Percentiles rank a stretch among this genome's conserved stretches.
phyloP scores from a whole-genome alignment of 2,329 filamentous ascomycete genomes.

The Mariannaea sp. region DNA sequence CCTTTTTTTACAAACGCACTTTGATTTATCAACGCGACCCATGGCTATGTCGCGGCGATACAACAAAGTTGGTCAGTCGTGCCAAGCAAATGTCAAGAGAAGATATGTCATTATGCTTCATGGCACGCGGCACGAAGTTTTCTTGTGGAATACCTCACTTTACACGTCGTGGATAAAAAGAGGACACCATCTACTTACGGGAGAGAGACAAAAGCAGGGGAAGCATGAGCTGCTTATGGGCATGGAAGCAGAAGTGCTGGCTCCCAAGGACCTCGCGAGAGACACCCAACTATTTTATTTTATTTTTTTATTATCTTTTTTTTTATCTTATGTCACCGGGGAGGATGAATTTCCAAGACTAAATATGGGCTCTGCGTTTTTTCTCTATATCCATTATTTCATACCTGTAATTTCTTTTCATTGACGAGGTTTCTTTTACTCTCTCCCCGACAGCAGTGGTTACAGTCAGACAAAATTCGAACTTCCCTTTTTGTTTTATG shows the following conservation, averaged over 20 bases:
- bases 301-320: constrained; percentile 25
- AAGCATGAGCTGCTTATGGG: constrained; percentile 22
- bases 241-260: constrained; percentile 24
- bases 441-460: constrained; percentile 37
- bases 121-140: constrained; percentile 28
- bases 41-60: constrained; percentile 31
- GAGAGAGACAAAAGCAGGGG: constrained; percentile 30
- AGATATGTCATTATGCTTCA: constrained; percentile 30
- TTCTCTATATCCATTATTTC: constrained; percentile 39
- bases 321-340: constrained; percentile 31
- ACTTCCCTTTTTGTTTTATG: constrained; percentile 27
- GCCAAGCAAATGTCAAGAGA: constrained; percentile 27
- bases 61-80: constrained; percentile 17
- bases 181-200: constrained; percentile 28
- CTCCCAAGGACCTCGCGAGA: constrained; percentile 35
- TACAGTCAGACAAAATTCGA: constrained; percentile 37
- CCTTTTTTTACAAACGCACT: constrained; percentile 38
- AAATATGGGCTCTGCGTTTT: constrained; percentile 36
- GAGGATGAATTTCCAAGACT: constrained; percentile 37
- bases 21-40: constrained; percentile 31
- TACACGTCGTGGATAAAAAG: constrained; percentile 35
- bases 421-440: constrained; percentile 36
- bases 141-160: constrained; percentile 34
- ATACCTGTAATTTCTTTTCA: constrained; percentile 38
- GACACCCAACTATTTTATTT: constrained; percentile 32